phyloP scores from a whole-genome alignment of 768 basidiomycete genomes.

The Boletus edulis region DNA sequence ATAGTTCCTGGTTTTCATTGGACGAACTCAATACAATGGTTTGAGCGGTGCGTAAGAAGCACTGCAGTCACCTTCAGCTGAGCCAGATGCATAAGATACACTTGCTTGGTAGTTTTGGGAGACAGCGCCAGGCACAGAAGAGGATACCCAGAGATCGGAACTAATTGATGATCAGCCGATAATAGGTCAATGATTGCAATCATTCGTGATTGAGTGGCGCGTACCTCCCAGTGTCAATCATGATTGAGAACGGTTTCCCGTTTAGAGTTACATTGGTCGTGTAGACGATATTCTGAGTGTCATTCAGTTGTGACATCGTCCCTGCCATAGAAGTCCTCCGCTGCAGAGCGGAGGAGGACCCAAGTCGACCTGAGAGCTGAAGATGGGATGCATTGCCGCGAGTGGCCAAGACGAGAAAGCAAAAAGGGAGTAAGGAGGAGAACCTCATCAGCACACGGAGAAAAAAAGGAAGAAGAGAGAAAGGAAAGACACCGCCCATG shows the following conservation, averaged over 20 bases:
- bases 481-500: neutral
- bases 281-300: conserved; percentile 36
- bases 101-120: conserved; percentile 37
- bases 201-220: neutral
- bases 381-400: conserved; percentile 10
- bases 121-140: conserved; percentile 38
- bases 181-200: neutral
- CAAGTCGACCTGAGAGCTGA: conserved; percentile 14
- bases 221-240: conserved; percentile 49
- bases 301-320: conserved; percentile 21
- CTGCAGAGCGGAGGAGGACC: conserved; percentile 7
- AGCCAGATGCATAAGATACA: conserved; percentile 55
- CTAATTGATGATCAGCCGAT: conserved; percentile 32
- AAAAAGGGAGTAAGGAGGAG: conserved; percentile 4
- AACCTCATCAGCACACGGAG: conserved; percentile 7
- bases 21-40: neutral
- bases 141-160: conserved; percentile 64
- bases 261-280: conserved; percentile 39
- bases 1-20: conserved; percentile 22
- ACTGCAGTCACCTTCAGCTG: conserved; percentile 41
- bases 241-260: conserved; percentile 30
- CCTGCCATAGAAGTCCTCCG: conserved; percentile 31
- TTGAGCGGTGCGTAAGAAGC: neutral
- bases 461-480: neutral
- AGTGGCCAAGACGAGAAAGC: conserved; percentile 6